Base-by-base conservation (phyloP, 495 filamentous ascomycete species). In the Penicillium chermesinum region DNA sequence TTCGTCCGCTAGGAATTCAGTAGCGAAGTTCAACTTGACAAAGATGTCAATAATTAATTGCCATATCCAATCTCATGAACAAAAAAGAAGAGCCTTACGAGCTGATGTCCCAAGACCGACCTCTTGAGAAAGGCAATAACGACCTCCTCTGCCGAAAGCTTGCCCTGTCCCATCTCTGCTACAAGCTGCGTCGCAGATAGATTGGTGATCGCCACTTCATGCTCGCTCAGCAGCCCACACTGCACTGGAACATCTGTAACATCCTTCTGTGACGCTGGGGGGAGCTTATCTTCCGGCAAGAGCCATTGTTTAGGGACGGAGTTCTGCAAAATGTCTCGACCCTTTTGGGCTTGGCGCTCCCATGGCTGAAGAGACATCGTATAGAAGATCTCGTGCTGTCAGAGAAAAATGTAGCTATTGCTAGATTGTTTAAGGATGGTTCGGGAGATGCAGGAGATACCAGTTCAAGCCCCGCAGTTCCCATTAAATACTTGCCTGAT, bases 1-100 rank as follows among this genome's bases (percentile, higher is more conserved):
- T 27, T 70, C 62, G 10, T 80, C 75, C 40, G 84, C 83, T 54
- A 85, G 71, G 41, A 84, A 82, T 48, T 89, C 85, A 2, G 79
- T 82, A 3, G 84, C 72, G 48, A 84, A 87, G 55, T 86, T 83
- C 46, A 72, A 68, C 69, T 74, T 18, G 3, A 46, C 25, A 7
- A 0, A 30, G 3, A n/a, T 17, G 10, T 44, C 37, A 46, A 21
- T 27, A 17, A 17, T n/a, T 35, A 20, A 30, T 35, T n/a, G 17
- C 2, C 7, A 8, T 8, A 16, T 27, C 22, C 2, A 19, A 2
- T 35, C 14, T 25, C 13, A 13, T 13, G 14, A 5, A 9, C 3
- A n/a, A n/a, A n/a, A 16, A 14, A n/a, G 1, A 7, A 13, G 18
- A 7, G 39, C 44, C 54, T 34, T 35, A 72, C 71, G 53, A 83